phyloP scores from a whole-genome alignment of 306 rosid species.

The Oemleria cerasiformis region DNA sequence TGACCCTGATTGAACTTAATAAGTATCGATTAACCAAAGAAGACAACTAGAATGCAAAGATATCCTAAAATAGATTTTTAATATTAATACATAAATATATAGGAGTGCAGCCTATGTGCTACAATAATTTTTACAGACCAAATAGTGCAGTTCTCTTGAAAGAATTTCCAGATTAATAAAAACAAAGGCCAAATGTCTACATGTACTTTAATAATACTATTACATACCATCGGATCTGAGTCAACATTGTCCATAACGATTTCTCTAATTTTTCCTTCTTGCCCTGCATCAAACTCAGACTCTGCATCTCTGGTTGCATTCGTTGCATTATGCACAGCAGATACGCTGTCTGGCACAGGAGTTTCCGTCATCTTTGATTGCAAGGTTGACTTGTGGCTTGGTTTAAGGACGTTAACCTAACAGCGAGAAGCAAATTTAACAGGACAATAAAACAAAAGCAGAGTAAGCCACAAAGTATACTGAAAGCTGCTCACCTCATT shows the following conservation, averaged over 20 bases:
- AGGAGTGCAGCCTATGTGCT: too few relatives aligned
- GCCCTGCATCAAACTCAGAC: conserved; percentile 64
- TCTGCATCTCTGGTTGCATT: conserved; percentile 68
- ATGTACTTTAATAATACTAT: conserved; percentile 24
- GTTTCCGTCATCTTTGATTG: conserved; percentile 63
- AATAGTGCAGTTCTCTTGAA: too few relatives aligned
- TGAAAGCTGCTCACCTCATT: conserved; percentile 57
- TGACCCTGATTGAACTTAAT: too few relatives aligned
- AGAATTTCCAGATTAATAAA: not conserved
- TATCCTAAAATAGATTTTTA: too few relatives aligned
- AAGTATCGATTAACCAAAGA: too few relatives aligned
- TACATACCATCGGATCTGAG: conserved; percentile 49
- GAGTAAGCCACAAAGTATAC: conserved; percentile 3
- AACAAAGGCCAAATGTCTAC: conserved; percentile 24
- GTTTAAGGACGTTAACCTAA: conserved; percentile 84
- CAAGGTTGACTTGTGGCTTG: conserved; percentile 89
- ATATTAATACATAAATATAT: too few relatives aligned
- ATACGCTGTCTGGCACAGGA: conserved; percentile 62
- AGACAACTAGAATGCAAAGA: too few relatives aligned
- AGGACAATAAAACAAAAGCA: conserved; percentile 22
- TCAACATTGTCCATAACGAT: conserved; percentile 64
- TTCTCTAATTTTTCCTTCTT: conserved; percentile 84
- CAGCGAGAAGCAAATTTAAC: conserved; percentile 27
- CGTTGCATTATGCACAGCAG: conserved; percentile 60
- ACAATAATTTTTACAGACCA: too few relatives aligned